phyloP scores from a whole-genome alignment of 306 rosid genomes.

The Gleditsia sinensis region DNA sequence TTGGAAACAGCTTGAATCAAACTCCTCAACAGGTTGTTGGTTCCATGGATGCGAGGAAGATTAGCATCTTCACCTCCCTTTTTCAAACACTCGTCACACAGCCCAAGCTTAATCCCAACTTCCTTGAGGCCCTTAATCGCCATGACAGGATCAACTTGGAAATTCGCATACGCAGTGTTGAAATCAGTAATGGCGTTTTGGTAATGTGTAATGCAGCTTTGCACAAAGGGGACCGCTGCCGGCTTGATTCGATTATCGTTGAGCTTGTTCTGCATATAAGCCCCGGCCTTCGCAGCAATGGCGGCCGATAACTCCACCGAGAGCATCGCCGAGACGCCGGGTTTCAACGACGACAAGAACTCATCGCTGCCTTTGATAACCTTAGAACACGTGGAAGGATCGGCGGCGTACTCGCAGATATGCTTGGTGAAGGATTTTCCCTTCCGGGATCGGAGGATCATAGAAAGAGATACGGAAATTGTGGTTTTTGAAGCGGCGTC shows the following conservation, averaged over 20 bases:
- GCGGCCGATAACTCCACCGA: not conserved
- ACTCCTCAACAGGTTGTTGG: not conserved
- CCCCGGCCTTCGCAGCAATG: not conserved
- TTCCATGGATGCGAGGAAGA: not conserved
- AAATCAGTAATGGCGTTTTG: not conserved
- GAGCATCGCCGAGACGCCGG: not conserved
- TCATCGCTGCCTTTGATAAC: not conserved
- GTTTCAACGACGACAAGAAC: not conserved
- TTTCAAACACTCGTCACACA: not conserved
- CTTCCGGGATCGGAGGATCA: not conserved
- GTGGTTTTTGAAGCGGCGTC: no score
- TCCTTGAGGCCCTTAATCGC: not conserved
- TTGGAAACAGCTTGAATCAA: not conserved
- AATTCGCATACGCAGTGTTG: not conserved
- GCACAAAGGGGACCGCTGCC: not conserved
- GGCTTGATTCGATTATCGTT: not conserved
- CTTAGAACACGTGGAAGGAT: not conserved
- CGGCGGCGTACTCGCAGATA: not conserved
- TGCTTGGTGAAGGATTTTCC: constrained; percentile 1
- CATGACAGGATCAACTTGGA: not conserved
- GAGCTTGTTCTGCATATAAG: not conserved
- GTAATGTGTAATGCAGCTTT: not conserved
- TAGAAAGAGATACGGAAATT: not conserved
- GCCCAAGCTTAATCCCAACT: not conserved
- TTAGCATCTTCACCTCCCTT: not conserved